Evolutionary conservation across 345 rosid species (phyloP), one percentile per base, ranked within the genome.

Genomic region (Toxicodendron radicans): DNA sequence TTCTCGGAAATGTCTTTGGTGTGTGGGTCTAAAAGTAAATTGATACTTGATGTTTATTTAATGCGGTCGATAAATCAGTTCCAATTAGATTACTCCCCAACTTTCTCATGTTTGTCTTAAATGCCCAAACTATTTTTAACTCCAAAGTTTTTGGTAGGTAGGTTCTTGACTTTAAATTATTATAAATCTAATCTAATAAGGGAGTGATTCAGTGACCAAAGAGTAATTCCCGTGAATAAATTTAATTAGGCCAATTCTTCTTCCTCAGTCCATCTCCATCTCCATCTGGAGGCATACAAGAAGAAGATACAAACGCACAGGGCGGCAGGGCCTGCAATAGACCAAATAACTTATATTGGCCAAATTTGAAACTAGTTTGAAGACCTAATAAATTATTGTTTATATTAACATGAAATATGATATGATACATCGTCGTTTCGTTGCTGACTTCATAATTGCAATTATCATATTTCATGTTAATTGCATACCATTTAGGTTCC

Each of bases 41-140:
- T 1, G n/a, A 21, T 35, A 43, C 21, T 53, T 61, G 30, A 59
- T 7, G 33, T 48, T 18, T 60, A 62, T 60, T 60, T 49, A 30
- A 61, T 48, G 58, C 32, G 52, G 66, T 62, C 10, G 46, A 13
- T 38, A 14, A 20, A 51, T 12, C 17, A 30, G 35, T 61, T 32
- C 23, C 59, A 73, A 35, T 51, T 16, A 17, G 45, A 53, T 24
- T 46, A 18, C 49, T 41, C 61, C 64, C 24, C 76, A 75, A 38
- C 38, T 49, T 72, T 73, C 75, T 56, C 74, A 45, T 75, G 82
- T 2, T 9, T 51, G 71, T 71, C 72, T 73, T 83, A 41, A 78
- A 78, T 75, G 80, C 73, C 38, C 53, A 10, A 3, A 62, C 57
- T 33, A 35, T 41, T 12, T 33, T 27, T 13, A 11, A 24, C 33